These are phyloP conservation scores for Sporothrix dimorphospora DNA, from an alignment of 2,329 filamentous ascomycete species.

Conservation along the genomic window DNA sequence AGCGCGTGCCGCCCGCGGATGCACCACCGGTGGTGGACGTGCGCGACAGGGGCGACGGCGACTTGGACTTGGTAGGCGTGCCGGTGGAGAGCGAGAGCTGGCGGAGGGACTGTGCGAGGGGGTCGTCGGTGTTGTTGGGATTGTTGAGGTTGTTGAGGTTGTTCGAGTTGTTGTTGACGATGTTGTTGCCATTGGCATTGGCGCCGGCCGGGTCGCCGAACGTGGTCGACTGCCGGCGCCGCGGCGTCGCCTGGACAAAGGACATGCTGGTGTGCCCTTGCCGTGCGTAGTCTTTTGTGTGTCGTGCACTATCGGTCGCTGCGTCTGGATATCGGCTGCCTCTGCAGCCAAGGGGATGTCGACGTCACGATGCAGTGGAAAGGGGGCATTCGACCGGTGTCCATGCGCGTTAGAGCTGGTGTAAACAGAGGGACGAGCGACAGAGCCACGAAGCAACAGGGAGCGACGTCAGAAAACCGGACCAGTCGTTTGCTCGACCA, in stretches of 20 bases:
- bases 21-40: constrained; percentile 7
- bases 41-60: constrained; percentile 27
- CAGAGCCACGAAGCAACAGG: background rate
- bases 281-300: background rate
- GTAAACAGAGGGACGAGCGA: background rate
- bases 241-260: constrained; percentile 24
- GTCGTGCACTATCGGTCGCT: background rate
- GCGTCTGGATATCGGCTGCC: background rate
- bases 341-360: constrained; percentile 24
- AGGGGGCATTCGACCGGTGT: background rate
- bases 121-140: constrained; percentile 23
- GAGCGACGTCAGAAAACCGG: constrained; percentile 2
- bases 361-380: constrained; percentile 25
- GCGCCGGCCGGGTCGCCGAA: background rate
- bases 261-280: constrained; percentile 15
- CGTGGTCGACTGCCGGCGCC: constrained; percentile 24
- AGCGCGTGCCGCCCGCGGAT: constrained; percentile 34
- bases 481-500: constrained; percentile 15
- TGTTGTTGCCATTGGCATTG: background rate
- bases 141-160: background rate
- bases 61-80: constrained; percentile 28
- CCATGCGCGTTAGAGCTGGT: background rate
- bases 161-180: background rate
- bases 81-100: constrained; percentile 34
- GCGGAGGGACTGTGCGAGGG: constrained; percentile 35